Conservation (phyloP, 2,329 filamentous ascomycete species). For the Cladosporium halotolerans region DNA sequence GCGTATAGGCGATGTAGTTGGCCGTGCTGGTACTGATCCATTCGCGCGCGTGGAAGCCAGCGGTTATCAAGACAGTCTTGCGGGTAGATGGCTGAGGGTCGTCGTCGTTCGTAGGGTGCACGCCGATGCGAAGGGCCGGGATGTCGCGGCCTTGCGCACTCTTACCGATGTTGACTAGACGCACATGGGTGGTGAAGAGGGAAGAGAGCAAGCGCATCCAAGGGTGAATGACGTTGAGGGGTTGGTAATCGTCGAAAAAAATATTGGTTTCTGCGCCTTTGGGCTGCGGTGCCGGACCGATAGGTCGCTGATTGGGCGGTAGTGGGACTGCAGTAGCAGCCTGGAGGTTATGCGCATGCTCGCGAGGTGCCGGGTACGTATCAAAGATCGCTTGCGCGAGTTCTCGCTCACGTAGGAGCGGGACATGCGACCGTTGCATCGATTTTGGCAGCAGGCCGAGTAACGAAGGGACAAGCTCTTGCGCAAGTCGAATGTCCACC, state of each 20-base stretch:
- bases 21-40: conserved; percentile 94
- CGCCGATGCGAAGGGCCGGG: conserved; percentile 69
- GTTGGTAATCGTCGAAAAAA: conserved; percentile 91
- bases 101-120: conserved; percentile 45
- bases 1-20: conserved; percentile 81
- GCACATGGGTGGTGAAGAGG: conserved; percentile 79
- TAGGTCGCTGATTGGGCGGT: conserved; percentile 24
- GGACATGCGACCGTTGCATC: conserved; percentile 63
- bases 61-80: conserved; percentile 74
- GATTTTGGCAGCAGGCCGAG: conserved; percentile 70
- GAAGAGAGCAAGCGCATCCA: conserved; percentile 89
- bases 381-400: conserved; percentile 70
- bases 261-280: conserved; percentile 51
- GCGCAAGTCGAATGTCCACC: conserved; percentile 75
- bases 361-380: conserved; percentile 55
- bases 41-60: conserved; percentile 87
- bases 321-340: neutral
- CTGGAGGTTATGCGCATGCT: conserved; percentile 13
- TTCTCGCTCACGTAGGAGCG: conserved; percentile 65
- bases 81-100: conserved; percentile 45
- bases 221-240: conserved; percentile 71
- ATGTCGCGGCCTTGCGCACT: conserved; percentile 86
- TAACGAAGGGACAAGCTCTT: conserved; percentile 70
- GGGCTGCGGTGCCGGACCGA: conserved; percentile 27
- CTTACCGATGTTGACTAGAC: conserved; percentile 69